These are phyloP conservation scores for Naganishia sp. DNA, from an alignment of 1,284 basidiomycete genomes.

Conservation along the genomic window DNA sequence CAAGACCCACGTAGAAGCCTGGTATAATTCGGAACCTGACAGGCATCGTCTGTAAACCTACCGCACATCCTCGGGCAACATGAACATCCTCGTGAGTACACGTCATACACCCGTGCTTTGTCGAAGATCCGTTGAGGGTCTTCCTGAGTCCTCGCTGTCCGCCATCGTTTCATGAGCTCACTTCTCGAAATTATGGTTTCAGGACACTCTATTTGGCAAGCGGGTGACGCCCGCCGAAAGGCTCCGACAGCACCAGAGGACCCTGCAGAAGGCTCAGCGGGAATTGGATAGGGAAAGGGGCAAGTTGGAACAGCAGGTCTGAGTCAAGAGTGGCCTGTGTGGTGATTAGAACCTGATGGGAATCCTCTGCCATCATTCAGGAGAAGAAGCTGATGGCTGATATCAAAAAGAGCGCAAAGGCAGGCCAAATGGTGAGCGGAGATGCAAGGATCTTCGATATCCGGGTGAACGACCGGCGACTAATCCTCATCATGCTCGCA, in stretches of 20 bases:
- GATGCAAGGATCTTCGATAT: neutral
- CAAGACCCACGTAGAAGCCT: no score
- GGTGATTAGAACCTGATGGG: neutral
- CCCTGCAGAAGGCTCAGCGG: conserved; percentile 92
- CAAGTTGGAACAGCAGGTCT: conserved; percentile 82
- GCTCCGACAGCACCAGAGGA: conserved; percentile 91
- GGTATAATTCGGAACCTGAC: neutral
- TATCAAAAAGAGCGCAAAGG: conserved; percentile 94
- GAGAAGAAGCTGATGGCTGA: conserved; percentile 91
- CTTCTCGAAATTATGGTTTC: no score
- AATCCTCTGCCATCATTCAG: conserved; percentile 4
- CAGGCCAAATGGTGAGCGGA: conserved; percentile 83
- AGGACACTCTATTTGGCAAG: conserved; percentile 94
- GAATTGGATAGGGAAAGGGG: conserved; percentile 93
- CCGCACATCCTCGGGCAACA: conserved; percentile 20
- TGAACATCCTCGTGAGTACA: conserved; percentile 43
- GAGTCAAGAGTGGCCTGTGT: neutral
- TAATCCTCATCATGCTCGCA: conserved; percentile 46
- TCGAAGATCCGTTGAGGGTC: neutral
- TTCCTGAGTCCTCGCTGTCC: no score
- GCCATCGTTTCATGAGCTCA: no score
- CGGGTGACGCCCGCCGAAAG: conserved; percentile 94
- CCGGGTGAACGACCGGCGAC: neutral
- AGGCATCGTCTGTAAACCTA: neutral
- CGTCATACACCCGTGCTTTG: conserved; percentile 5